Evolutionary conservation across 2,329 filamentous ascomycete species (phyloP), one percentile per base, ranked within the genome.

Genomic region (Keithomyces neogunnii): DNA sequence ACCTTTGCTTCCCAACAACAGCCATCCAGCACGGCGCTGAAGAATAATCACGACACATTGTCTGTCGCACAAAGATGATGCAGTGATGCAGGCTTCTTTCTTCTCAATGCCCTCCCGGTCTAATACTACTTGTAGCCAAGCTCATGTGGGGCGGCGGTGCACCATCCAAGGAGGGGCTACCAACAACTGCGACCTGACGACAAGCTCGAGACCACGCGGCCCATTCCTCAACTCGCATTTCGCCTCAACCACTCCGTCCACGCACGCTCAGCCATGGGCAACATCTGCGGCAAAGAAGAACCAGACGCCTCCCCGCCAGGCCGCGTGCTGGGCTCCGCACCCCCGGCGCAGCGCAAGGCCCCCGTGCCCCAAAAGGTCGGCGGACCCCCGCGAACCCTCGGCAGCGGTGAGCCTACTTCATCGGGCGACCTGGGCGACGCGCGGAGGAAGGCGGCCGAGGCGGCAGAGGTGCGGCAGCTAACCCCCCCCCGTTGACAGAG

Each of bases 261-360:
- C 11, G 39, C n/a, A 44, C 26, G 26, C 10, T 30, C 40, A 39
- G 19, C 28, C 39, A 96, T 96, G 91, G 91, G 91, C 53, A 92
- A 89, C 67, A 78, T 89, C 70, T 96, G 88, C 73, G 88, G 89
- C 65, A 90, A 89, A 67, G 77, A 88, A 83, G 68, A 81, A 33
- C 71, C 80, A 56, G 82, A 87, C 60, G 75, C 81, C 67, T 71
- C 81, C 49, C 80, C 81, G 50, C 84, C 86, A 47, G 89, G 89
- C 53, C 86, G 88, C 50, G 79, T 82, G 38, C 76, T 95, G 50
- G 85, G 82, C 58, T 75, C 82, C 38, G 73, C 62, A 30, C 59
- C 62, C 13, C 74, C 62, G 68, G 67, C 71, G 55, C 75, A 65
- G 57, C 73, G 62, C 55, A 68, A 73, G 57, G 77, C 74, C 52